Base-by-base conservation (phyloP, 2,329 filamentous ascomycete genomes). In the Xylariaceae sp. region DNA sequence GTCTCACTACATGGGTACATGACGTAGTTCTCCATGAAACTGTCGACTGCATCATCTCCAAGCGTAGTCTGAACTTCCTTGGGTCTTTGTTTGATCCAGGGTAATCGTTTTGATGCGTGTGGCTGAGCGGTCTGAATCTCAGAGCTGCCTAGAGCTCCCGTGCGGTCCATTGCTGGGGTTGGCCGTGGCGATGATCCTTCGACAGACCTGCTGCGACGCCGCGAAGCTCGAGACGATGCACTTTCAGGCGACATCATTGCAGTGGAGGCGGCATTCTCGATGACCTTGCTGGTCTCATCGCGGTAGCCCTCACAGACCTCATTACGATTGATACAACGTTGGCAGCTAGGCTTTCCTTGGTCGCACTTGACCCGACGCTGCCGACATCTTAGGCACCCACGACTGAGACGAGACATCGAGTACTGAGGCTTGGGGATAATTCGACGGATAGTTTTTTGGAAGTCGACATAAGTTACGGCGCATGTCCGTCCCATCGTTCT, bases 11-110 rank as follows among this genome's bases (percentile, higher is more conserved):
- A 63, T 2, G 65, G 65, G 22, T 64, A 60, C 4, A 67, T 42
- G 15, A 67, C 63, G 40, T 63, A 67, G 34, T 61, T 65, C n/a
- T 62, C 61, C 34, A 68, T 57, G 39, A 68, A 68, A 0, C 41
- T 31, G 15, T 55, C 44, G 4, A 62, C 55, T 3, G 55, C 59
- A 22, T 51, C 48, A 9, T 67, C 57, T 41, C 64, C 56, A n/a
- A 41, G 19, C n/a, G 39, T 32, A 26, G 22, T 6, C 22, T 26
- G 22, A 11, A 26, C n/a, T 24, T 36, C 15, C 39, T 42, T 30
- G 8, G 38, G 32, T 4, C 12, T 18, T 16, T 32, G 11, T 43
- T 55, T 61, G 3, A 59, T 44, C 60, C 54, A 63, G 9, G 55
- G 50, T 9, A 34, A n/a, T 34, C 4, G 31, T 11, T 28, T 18